These are phyloP conservation scores for Chrysoporthe austroafricana DNA, from an alignment of 2,329 filamentous ascomycete species.

Conservation along the genomic window DNA sequence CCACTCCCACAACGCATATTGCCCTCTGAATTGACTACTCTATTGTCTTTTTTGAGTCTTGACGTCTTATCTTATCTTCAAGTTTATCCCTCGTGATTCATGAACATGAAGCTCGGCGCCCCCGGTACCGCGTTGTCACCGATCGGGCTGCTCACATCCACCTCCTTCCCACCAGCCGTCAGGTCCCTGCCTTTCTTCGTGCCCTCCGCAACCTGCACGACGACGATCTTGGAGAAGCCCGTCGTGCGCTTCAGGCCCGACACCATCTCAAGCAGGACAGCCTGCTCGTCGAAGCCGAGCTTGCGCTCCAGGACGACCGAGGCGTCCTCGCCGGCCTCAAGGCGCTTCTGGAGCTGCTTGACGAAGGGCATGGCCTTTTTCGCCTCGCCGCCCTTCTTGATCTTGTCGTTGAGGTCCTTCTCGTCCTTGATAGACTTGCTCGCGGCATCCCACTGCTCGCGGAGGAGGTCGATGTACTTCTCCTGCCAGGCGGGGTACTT, in stretches of 20 bases:
- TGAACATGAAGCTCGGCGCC: slow-evolving; percentile 79
- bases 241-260: slow-evolving; percentile 76
- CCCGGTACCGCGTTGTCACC: slow-evolving; percentile 83
- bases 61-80: neutral
- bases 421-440: slow-evolving; percentile 69
- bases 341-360: slow-evolving; percentile 80
- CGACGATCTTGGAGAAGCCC: slow-evolving; percentile 65
- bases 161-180: slow-evolving; percentile 53
- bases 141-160: slow-evolving; percentile 59
- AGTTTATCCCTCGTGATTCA: slow-evolving; percentile 66
- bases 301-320: slow-evolving; percentile 79
- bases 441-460: slow-evolving; percentile 66
- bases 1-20: neutral
- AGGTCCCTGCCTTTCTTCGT: slow-evolving; percentile 66
- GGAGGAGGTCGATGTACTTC: slow-evolving; percentile 81
- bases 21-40: neutral
- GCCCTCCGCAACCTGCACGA: slow-evolving; percentile 73
- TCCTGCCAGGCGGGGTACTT: slow-evolving; percentile 90
- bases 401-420: slow-evolving; percentile 76
- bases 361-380: slow-evolving; percentile 99
- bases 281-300: slow-evolving; percentile 83
- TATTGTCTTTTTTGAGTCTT: neutral
- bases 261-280: slow-evolving; percentile 77
- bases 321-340: slow-evolving; percentile 70
- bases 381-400: slow-evolving; percentile 84